These are phyloP conservation scores for Termitomyces sp. DNA, from an alignment of 768 basidiomycete species.

Conservation along the genomic window DNA sequence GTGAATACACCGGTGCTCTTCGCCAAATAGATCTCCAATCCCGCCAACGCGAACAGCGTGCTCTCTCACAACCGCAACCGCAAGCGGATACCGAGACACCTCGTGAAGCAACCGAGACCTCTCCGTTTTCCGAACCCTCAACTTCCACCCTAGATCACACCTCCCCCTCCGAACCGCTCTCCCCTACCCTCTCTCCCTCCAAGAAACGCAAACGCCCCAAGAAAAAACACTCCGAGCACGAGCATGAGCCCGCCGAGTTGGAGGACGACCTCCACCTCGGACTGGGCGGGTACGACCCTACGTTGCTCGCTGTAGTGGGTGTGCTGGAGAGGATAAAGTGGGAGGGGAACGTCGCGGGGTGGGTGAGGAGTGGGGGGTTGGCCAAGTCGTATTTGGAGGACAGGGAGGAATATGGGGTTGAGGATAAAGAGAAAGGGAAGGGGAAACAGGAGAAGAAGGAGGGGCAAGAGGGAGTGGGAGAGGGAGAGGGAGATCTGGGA, in stretches of 20 bases:
- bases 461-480: neutral
- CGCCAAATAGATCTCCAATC: conserved; percentile 16
- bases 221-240: conserved; percentile 2
- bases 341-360: conserved; percentile 65
- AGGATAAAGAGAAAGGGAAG: neutral
- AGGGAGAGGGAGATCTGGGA: neutral
- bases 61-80: neutral
- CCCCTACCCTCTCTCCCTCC: neutral
- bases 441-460: too few species aligned
- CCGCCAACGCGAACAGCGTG: conserved; percentile 1
- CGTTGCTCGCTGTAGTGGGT: conserved; percentile 65
- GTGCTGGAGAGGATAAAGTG: conserved; percentile 57
- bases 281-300: conserved; percentile 43
- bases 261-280: neutral
- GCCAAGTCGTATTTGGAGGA: neutral
- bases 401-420: neutral
- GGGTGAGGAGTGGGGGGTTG: conserved; percentile 38
- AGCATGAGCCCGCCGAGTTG: neutral
- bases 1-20: conserved; percentile 51
- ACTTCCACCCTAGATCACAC: conserved; percentile 2
- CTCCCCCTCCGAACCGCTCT: neutral
- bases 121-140: neutral
- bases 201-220: conserved; percentile 19
- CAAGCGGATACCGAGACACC: too few species aligned
- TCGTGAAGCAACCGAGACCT: too few species aligned